phyloP scores from a whole-genome alignment of 768 basidiomycete species.

The Dentipellis fragilis region DNA sequence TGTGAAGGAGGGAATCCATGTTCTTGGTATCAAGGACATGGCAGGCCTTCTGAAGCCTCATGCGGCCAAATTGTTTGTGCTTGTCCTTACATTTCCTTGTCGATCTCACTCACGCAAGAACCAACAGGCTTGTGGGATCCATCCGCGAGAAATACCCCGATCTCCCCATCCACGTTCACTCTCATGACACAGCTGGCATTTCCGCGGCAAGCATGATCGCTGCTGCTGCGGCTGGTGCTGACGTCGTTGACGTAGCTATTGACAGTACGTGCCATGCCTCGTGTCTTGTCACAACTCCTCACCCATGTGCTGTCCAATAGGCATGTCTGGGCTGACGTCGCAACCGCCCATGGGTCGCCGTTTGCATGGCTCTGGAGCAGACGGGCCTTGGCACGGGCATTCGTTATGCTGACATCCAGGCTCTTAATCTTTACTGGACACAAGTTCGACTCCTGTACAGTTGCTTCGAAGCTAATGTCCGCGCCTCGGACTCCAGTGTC shows the following conservation, averaged over 20 bases:
- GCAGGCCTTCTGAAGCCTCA: conserved; percentile 93
- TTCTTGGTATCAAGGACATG: conserved; percentile 98
- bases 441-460: conserved; percentile 91
- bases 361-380: conserved; percentile 92
- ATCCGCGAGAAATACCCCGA: conserved; percentile 96
- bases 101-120: not conserved
- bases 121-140: conserved; percentile 72
- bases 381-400: conserved; percentile 91
- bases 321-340: conserved; percentile 97
- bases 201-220: conserved; percentile 97
- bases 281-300: not conserved
- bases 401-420: conserved; percentile 92
- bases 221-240: conserved; percentile 91
- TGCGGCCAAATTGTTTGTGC: conserved; percentile 77
- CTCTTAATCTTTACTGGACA: conserved; percentile 96
- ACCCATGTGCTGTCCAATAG: conserved; percentile 29
- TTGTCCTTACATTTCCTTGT: conserved; percentile 1
- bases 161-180: conserved; percentile 97
- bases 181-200: conserved; percentile 98
- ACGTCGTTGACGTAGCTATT: conserved; percentile 96
- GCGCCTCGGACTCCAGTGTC: conserved; percentile 94
- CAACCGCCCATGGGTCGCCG: conserved; percentile 99
- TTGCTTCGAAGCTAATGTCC: conserved; percentile 98
- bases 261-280: conserved; percentile 57
- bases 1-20: conserved; percentile 90